These are phyloP conservation scores for Wickerhamia fluorescens DNA, from an alignment of 805 yeast genomes.

Conservation along the genomic window DNA sequence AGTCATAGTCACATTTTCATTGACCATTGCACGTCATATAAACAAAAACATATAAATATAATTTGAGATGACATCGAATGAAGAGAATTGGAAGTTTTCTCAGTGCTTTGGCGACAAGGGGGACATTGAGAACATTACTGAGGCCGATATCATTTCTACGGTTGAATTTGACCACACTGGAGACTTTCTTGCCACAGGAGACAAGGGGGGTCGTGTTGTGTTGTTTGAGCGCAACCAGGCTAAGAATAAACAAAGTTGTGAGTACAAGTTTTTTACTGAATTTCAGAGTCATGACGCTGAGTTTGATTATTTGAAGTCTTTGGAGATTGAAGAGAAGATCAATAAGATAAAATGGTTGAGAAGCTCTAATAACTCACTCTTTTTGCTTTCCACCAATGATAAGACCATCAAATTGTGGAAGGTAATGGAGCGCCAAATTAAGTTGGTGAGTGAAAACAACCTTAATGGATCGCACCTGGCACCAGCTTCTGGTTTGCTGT, in stretches of 20 bases:
- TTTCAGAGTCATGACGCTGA: conserved; percentile 98
- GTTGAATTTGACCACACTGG: conserved; percentile 96
- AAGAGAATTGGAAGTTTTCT: conserved; percentile 70
- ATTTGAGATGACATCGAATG: conserved; percentile 12
- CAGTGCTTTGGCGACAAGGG: conserved; percentile 99
- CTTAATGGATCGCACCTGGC: conserved; percentile 24
- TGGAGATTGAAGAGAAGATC: conserved; percentile 97
- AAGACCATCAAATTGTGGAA: conserved; percentile 99
- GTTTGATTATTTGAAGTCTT: conserved; percentile 89
- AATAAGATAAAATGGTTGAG: conserved; percentile 96
- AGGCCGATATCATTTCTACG: conserved; percentile 94
- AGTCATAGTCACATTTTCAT: neutral
- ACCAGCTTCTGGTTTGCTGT: conserved; percentile 19
- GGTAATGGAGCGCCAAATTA: conserved; percentile 83
- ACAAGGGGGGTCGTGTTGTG: conserved; percentile 96
- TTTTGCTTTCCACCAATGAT: conserved; percentile 86
- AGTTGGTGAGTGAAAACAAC: conserved; percentile 89
- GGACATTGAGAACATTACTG: conserved; percentile 90
- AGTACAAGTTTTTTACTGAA: conserved; percentile 92
- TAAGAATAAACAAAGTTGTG: conserved; percentile 62
- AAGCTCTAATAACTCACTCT: conserved; percentile 84
- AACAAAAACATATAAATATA: too few species aligned
- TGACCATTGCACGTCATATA: conserved; percentile 1
- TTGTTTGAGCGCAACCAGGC: conserved; percentile 81
- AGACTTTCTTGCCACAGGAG: conserved; percentile 95